These are phyloP conservation scores for Xanthoceras sorbifolium DNA, from an alignment of 345 rosid species.

Conservation along the genomic window DNA sequence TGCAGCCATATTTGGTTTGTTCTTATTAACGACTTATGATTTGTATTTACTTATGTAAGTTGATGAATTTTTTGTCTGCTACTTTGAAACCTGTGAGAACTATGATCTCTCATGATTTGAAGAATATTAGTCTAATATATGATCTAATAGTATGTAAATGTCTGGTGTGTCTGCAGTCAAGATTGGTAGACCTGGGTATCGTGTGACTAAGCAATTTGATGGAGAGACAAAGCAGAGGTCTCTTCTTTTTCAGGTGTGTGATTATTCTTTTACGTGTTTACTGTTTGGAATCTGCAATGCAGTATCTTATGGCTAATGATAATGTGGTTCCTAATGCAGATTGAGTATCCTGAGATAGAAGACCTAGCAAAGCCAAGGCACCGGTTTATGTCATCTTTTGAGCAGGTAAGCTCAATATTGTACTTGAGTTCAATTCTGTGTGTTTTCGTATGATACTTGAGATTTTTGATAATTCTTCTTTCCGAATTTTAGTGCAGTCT, in stretches of 20 bases:
- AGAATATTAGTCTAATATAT: background rate
- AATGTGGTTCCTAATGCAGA: constrained; percentile 40
- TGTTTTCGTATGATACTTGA: background rate
- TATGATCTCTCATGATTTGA: background rate
- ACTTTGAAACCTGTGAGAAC: background rate
- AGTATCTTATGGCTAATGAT: background rate
- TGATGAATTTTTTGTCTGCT: background rate
- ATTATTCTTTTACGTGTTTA: background rate
- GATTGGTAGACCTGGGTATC: constrained; percentile 95
- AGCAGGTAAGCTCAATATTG: constrained; percentile 58
- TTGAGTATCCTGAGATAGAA: constrained; percentile 98
- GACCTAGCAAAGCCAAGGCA: constrained; percentile 85
- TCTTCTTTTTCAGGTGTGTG: constrained; percentile 82
- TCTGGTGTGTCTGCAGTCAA: constrained; percentile 57
- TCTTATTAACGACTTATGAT: background rate
- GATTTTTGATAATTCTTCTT: background rate
- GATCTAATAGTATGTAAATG: background rate
- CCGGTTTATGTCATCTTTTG: constrained; percentile 94
- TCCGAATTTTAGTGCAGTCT: background rate
- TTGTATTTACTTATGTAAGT: no score
- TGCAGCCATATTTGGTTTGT: background rate
- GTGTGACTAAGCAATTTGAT: constrained; percentile 95
- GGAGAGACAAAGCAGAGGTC: constrained; percentile 91
- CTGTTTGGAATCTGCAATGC: background rate
- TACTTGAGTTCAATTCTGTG: background rate